Evolutionary conservation across 108 stramenopile genomes (phyloP), one percentile per base, ranked within the genome.

Genomic region (Fragilariopsis cylindrus): DNA sequence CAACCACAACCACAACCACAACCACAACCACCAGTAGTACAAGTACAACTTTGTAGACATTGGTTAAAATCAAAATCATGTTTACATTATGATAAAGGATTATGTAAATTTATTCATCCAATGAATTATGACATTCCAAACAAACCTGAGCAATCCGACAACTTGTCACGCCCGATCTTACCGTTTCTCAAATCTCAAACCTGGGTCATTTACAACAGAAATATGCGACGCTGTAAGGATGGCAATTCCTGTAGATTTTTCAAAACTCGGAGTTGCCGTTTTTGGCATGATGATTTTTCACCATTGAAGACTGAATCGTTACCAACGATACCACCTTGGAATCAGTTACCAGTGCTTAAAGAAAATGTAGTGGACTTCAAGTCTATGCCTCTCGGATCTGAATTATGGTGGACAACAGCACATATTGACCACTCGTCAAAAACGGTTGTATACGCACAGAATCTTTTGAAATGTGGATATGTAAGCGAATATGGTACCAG

Each of bases 261-360:
- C 15, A 60, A 60, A 9, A 5, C 11, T 45, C 42, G 62, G 40
- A 43, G 5, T 3, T 68, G 67, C 30, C 45, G 39, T 47, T 68
- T 53, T 50, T 68, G 67, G 67, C 67, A 68, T 44, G 12, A 19
- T 15, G 13, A 39, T 50, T 44, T 5, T 21, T 68, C 49, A 60
- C 58, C 58, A 18, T 53, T 53, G 52, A 12, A n/a, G n/a, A 12
- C 52, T 53, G 52, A 53, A 53, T 12, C 12, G 52, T 15, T 53
- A n/a, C 12, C 52, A 53, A 12, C 15, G n/a, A n/a, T 53, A 15
- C 52, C 52, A 30, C 8, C 58, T 11, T 40, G 39, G 3, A 30
- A 11, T 40, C 40, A 60, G 11, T 30, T 60, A 8, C 58, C 58
- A 5, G 15, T 4, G 5, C n/a, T 60, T 41, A 41, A 30, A 40